Percentiles rank a stretch among this genome's conserved stretches.
phyloP scores from a whole-genome alignment of 192 early-diverging fungal genomes.

The Podila epigama region DNA sequence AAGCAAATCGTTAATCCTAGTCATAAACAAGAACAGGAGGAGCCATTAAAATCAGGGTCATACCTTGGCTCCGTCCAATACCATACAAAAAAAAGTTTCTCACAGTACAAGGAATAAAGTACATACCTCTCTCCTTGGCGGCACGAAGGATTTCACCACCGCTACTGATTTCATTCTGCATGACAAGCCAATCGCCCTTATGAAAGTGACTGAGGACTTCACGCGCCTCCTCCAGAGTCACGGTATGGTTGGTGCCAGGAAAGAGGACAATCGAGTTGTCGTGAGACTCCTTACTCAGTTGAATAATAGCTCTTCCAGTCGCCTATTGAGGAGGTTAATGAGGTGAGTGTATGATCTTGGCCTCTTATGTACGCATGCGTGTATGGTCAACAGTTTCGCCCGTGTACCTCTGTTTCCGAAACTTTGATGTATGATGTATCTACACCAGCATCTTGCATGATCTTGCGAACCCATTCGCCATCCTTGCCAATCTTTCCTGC shows the following conservation, averaged over 20 bases:
- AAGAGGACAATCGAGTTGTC: constrained; percentile 92
- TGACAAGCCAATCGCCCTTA: constrained; percentile 76
- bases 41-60: neutral
- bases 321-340: constrained; percentile 35
- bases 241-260: constrained; percentile 76
- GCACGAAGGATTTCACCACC: constrained; percentile 69
- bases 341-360: neutral
- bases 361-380: neutral
- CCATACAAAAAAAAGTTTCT: neutral
- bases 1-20: constrained; percentile 75
- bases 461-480: constrained; percentile 76
- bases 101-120: neutral
- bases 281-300: constrained; percentile 69
- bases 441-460: constrained; percentile 70
- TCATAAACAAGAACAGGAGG: too few relatives aligned
- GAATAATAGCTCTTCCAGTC: constrained; percentile 88
- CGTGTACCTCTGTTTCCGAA: constrained; percentile 55
- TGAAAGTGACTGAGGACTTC: constrained; percentile 62
- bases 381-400: neutral
- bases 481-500: constrained; percentile 87
- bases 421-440: constrained; percentile 67
- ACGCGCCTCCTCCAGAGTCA: constrained; percentile 56
- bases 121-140: constrained; percentile 59
- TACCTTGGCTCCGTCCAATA: neutral
- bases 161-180: constrained; percentile 88